Base-by-base conservation (phyloP, 2,329 filamentous ascomycete species). In the Colletotrichum trifolii region DNA sequence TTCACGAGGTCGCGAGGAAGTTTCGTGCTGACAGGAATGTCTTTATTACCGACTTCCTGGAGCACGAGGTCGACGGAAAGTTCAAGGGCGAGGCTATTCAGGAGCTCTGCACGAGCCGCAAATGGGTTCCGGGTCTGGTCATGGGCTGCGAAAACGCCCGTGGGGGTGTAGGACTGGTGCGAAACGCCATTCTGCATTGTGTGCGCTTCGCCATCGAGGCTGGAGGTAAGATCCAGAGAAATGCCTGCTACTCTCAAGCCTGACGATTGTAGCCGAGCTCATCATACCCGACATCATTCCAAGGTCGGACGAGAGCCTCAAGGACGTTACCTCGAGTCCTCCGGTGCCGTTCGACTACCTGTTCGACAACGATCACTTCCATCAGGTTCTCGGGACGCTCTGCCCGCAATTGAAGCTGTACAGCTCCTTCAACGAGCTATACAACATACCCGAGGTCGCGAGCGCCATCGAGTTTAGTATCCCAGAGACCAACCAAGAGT, bases 181-280 rank as follows among this genome's bases (percentile, higher is more conserved):
- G 81, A 63, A 81, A 81, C 67, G 78, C 77, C n/a, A 72, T 81
- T 40, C 70, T 83, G 55, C 78, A 77, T 62, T 83, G 82, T 70
- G 70, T 84, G 25, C 76, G 81, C 47, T 77, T 80, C 55, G 80
- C 79, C 12, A 82, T 83, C 38, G 79, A 83, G 72, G 78, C 81
- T 46, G 82, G 82, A 58, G 81, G 82, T 76, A 66, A 69, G 69
- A 74, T 34, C 45, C 71, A 12, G 34, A 68, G 2, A 69, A 66
- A 10, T 42, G 2, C 67, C 17, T 9, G 66, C 5, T 53, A 57
- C 25, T 59, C 70, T 64, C 43, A 71, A 8, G 45, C 57, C 53
- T 60, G 43, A 65, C 47, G 33, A 42, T 17, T 36, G 49, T 69
- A 76, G 78, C 78, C 39, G 73, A 76, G 53, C 63, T 82, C 40